phyloP scores from a whole-genome alignment of 2,329 filamentous ascomycete species.

The Aureobasidium namibiae region DNA sequence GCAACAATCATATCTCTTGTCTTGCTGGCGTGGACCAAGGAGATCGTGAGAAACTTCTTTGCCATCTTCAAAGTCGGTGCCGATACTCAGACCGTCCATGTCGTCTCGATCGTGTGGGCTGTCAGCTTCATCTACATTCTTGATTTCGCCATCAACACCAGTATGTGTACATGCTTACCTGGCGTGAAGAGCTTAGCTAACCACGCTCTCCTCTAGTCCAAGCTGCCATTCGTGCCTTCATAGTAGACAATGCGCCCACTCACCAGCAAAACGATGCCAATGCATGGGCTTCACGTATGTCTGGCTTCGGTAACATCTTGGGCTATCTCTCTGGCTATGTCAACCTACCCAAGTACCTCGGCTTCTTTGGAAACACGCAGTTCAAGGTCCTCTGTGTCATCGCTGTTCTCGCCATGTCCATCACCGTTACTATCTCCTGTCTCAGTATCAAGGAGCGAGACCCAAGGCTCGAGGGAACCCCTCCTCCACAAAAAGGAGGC shows the following conservation, averaged over 20 bases:
- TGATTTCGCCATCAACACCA: slow-evolving; percentile 91
- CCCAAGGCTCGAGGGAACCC: slow-evolving; percentile 61
- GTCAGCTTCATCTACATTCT: slow-evolving; percentile 83
- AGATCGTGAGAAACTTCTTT: slow-evolving; percentile 56
- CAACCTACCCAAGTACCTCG: slow-evolving; percentile 64
- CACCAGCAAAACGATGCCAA: slow-evolving; percentile 94
- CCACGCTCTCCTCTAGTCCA: slow-evolving; percentile 51
- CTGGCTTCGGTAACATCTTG: slow-evolving; percentile 81
- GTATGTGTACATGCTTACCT: slow-evolving; percentile 35
- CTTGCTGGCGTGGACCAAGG: slow-evolving; percentile 42
- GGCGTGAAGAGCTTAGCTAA: not conserved
- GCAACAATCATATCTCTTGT: slow-evolving; percentile 44
- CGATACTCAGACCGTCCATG: slow-evolving; percentile 57
- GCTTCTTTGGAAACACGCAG: slow-evolving; percentile 78
- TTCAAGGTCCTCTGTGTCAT: slow-evolving; percentile 90
- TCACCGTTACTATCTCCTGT: slow-evolving; percentile 65
- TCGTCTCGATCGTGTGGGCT: slow-evolving; percentile 64
- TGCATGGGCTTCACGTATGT: slow-evolving; percentile 83
- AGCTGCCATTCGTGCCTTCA: slow-evolving; percentile 83
- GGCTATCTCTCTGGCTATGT: slow-evolving; percentile 84
- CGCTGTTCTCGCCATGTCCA: slow-evolving; percentile 62
- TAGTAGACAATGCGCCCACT: slow-evolving; percentile 83
- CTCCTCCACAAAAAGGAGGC: slow-evolving; percentile 52
- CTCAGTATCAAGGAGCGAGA: slow-evolving; percentile 67
- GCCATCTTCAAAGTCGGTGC: slow-evolving; percentile 59